Conservation (phyloP, 345 rosid species). For the Alliaria petiolata region DNA sequence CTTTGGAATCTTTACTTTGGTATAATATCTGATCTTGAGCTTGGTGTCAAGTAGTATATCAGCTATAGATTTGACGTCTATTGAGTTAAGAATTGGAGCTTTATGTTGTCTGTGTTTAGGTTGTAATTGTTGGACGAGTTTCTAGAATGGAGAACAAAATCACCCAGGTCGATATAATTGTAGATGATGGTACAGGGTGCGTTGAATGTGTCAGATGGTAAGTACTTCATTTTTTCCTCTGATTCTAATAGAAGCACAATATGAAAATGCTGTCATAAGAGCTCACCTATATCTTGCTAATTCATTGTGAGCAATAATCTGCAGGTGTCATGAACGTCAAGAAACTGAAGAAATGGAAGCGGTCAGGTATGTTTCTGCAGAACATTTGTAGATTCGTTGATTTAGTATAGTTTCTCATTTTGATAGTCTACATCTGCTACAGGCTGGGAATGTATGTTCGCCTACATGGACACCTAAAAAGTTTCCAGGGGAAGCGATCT, state of each 20-base stretch:
- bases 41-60: neutral
- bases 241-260: neutral
- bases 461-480: slow-evolving; percentile 75
- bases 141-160: slow-evolving; percentile 68
- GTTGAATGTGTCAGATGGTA: slow-evolving; percentile 87
- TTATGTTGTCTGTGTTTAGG: slow-evolving; percentile 33
- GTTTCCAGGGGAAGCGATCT: slow-evolving; percentile 67
- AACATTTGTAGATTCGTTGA: neutral
- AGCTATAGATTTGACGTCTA: neutral
- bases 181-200: slow-evolving; percentile 86
- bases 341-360: slow-evolving; percentile 76
- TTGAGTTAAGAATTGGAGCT: neutral
- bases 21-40: neutral
- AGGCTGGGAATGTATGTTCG: slow-evolving; percentile 91
- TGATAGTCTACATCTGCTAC: slow-evolving; percentile 8
- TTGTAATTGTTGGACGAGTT: slow-evolving; percentile 63
- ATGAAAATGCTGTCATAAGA: neutral
- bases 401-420: neutral
- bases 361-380: slow-evolving; percentile 45
- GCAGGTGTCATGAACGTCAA: slow-evolving; percentile 75
- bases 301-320: slow-evolving; percentile 15
- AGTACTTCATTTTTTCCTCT: slow-evolving; percentile 24
- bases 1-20: neutral
- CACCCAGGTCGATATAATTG: slow-evolving; percentile 57
- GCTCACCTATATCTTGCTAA: neutral